These are phyloP conservation scores for Globisporangium okanoganense DNA, from an alignment of 352 stramenopile genomes.

Conservation along the genomic window DNA sequence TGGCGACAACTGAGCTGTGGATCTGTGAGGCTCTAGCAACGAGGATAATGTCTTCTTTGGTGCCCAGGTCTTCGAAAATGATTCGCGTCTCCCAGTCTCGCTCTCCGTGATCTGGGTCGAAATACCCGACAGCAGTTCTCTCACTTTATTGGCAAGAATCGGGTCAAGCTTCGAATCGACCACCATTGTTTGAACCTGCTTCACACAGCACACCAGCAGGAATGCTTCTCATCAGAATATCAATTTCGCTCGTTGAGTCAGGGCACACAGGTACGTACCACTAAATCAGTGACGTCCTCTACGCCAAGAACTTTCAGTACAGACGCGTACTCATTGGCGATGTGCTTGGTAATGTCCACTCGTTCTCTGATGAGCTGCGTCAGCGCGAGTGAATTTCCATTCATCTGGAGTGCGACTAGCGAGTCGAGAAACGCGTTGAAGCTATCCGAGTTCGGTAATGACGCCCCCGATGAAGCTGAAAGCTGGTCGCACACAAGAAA, in stretches of 20 bases:
- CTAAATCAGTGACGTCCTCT: conserved; percentile 21
- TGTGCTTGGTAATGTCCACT: conserved; percentile 19
- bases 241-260: neutral
- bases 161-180: conserved; percentile 20
- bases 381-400: conserved; percentile 19
- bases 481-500: conserved; percentile 29
- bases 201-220: neutral
- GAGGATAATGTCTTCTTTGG: neutral
- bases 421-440: conserved; percentile 24
- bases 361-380: conserved; percentile 23
- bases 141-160: conserved; percentile 23
- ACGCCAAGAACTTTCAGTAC: conserved; percentile 20
- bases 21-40: neutral
- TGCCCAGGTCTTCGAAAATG: neutral
- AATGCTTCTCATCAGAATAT: neutral
- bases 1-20: conserved; percentile 19
- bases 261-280: conserved; percentile 16
- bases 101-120: neutral
- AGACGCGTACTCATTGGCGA: conserved; percentile 15
- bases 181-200: conserved; percentile 12
- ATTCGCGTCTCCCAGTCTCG: neutral
- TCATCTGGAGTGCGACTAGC: conserved; percentile 20
- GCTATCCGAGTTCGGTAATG: neutral
- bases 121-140: conserved; percentile 17
- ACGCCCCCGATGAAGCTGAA: neutral